Conservation (phyloP, 352 stramenopile species). For the Phytopythium delawarense region DNA sequence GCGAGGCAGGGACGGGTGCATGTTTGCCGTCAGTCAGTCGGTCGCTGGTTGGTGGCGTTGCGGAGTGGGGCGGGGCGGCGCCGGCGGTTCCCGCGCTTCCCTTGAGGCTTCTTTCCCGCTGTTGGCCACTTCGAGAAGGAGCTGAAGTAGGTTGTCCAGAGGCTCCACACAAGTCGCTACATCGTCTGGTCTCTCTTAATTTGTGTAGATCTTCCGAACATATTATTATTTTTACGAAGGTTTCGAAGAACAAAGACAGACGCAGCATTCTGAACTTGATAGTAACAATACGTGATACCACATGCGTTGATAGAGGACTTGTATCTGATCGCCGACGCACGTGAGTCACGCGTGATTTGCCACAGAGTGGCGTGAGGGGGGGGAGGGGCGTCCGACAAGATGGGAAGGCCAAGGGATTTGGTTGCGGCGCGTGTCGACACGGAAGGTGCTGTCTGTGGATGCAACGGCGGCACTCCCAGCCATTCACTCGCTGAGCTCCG, state of each 20-base stretch:
- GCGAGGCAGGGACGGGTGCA: conserved; percentile 33
- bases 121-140: not conserved
- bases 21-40: conserved; percentile 5
- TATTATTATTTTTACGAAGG: not conserved
- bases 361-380: not conserved
- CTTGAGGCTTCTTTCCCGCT: not conserved
- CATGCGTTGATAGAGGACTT: not conserved
- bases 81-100: not conserved
- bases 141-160: not conserved
- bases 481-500: too few species aligned
- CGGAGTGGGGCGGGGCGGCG: too few species aligned
- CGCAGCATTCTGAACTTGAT: not conserved
- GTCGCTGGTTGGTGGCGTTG: not conserved
- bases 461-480: too few species aligned
- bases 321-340: not conserved
- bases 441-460: too few species aligned
- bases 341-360: conserved; percentile 5
- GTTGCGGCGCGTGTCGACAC: too few species aligned
- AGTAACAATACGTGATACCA: not conserved
- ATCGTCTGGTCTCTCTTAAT: not conserved
- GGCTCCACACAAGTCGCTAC: not conserved
- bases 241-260: too few species aligned
- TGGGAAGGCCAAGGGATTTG: too few species aligned
- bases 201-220: not conserved
- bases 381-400: not conserved